Conservation (phyloP, 495 filamentous ascomycete species). For the Tuber microsphaerosporum region DNA sequence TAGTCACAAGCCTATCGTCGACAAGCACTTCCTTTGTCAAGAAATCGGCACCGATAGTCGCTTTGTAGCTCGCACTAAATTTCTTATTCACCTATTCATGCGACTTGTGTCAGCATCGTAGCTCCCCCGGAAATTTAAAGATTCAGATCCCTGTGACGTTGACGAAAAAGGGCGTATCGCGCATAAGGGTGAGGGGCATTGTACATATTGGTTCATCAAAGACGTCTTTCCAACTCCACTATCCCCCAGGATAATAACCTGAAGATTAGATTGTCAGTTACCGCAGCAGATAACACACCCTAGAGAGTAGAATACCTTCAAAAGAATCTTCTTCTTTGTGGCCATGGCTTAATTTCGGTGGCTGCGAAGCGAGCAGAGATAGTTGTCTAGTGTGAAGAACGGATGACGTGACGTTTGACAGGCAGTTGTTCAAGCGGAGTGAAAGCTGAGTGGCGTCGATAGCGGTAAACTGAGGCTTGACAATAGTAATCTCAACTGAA, state of each 20-base stretch:
- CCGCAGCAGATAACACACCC: background rate
- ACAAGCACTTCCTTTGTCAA: slow-evolving; percentile 96
- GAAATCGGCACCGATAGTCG: slow-evolving; percentile 97
- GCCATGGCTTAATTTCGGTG: slow-evolving; percentile 53
- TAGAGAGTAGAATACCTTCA: slow-evolving; percentile 62
- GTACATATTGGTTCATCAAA: slow-evolving; percentile 99
- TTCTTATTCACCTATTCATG: slow-evolving; percentile 90
- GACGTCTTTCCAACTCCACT: slow-evolving; percentile 98
- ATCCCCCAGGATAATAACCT: slow-evolving; percentile 98
- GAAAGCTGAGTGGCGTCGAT: background rate
- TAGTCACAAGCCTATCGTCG: slow-evolving; percentile 92
- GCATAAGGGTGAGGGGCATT: slow-evolving; percentile 14
- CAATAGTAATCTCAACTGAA: background rate
- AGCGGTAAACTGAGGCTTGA: background rate
- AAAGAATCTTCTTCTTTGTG: slow-evolving; percentile 90
- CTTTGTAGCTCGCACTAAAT: slow-evolving; percentile 99
- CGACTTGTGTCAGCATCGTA: slow-evolving; percentile 2
- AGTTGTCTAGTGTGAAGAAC: background rate
- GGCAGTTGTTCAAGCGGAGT: background rate
- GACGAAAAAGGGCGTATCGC: background rate
- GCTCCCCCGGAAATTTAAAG: background rate
- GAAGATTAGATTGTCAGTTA: slow-evolving; percentile 36
- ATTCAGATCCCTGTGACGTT: background rate
- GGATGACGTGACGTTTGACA: background rate
- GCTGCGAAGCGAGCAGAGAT: background rate